A percentile compares a stretch with the other conserved stretches of the same genome.
Conservation (phyloP, 1,139 yeast genomes). For the Diutina siamensis region DNA sequence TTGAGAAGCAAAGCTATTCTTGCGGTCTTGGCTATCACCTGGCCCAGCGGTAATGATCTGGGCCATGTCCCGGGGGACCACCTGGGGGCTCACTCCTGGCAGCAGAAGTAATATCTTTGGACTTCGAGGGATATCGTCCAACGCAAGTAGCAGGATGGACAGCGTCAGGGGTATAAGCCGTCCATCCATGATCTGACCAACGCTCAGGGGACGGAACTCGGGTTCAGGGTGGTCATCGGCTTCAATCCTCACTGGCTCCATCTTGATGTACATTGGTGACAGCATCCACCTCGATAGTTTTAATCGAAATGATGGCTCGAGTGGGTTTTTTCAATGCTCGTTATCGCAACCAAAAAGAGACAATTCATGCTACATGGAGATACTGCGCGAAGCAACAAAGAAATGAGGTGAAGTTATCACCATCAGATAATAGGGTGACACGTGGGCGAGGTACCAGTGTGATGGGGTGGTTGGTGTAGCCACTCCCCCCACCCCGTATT, state of each 20-base stretch:
- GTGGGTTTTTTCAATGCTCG: not conserved
- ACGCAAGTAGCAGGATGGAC: conserved; percentile 39
- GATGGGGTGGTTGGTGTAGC: no score
- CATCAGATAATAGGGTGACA: no score
- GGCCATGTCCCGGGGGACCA: not conserved
- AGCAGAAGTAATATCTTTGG: not conserved
- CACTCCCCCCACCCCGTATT: no score
- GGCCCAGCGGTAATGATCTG: conserved; percentile 2
- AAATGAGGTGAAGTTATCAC: no score
- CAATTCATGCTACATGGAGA: no score
- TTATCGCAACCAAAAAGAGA: not conserved
- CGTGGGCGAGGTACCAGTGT: no score
- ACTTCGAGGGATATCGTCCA: conserved; percentile 16
- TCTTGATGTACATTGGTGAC: not conserved
- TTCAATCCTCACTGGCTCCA: conserved; percentile 6
- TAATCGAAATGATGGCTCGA: no score
- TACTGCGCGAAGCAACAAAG: no score
- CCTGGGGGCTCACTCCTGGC: not conserved
- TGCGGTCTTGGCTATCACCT: not conserved
- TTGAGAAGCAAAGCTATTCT: conserved; percentile 7
- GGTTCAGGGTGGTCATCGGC: conserved; percentile 42
- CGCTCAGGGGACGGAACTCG: conserved; percentile 40
- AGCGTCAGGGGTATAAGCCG: conserved; percentile 43
- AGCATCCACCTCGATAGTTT: not conserved
- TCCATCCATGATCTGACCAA: conserved; percentile 40